Evolutionary conservation across 495 filamentous ascomycete species (phyloP), one percentile per base, ranked within the genome.

Genomic region (Letharia lupina): DNA sequence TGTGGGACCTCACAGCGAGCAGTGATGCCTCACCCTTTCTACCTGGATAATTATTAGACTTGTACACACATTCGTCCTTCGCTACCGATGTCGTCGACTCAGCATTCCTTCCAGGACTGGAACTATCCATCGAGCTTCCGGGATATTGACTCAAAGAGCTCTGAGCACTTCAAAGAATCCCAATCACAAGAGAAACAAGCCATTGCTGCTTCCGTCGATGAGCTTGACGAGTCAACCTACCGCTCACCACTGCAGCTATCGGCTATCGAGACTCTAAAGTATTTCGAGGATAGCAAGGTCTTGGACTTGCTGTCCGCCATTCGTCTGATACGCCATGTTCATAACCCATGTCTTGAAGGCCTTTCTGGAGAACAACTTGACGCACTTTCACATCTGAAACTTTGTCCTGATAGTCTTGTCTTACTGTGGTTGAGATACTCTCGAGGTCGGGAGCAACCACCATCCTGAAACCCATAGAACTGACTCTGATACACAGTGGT

Each of bases 351-450:
- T 31, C 23, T 40, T n/a, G 41, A 37, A 23, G 35, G 31, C 20
- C 63, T 65, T 15, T 44, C 63, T 6, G 47, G 10, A 15, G 40
- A 59, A 3, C 52, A 65, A 23, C 12, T 65, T 15, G 16, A 33
- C 23, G 63, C 63, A n/a, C 63, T 65, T 35, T 35, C n/a, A 23
- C 44, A 42, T 18, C 48, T 65, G 40, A 58, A 35, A 35, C 4
- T 10, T 9, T 65, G 63, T 44, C 52, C 56, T 37, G 31, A 58
- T 59, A 40, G 35, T 20, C 35, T 35, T n/a, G 15, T 65, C 20
- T 15, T 18, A n/a, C 11, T 44, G 10, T 58, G 52, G 52, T 40
- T 65, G 31, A 1, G 52, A 18, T 4, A 35, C 23, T 56, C 28
- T 4, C 52, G 52, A 56, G 52, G 52, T 33, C 8, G 1, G 28